Evolutionary conservation across 192 early-diverging fungal species (phyloP), one percentile per base, ranked within the genome.

Genomic region (Coemansia sp.): DNA sequence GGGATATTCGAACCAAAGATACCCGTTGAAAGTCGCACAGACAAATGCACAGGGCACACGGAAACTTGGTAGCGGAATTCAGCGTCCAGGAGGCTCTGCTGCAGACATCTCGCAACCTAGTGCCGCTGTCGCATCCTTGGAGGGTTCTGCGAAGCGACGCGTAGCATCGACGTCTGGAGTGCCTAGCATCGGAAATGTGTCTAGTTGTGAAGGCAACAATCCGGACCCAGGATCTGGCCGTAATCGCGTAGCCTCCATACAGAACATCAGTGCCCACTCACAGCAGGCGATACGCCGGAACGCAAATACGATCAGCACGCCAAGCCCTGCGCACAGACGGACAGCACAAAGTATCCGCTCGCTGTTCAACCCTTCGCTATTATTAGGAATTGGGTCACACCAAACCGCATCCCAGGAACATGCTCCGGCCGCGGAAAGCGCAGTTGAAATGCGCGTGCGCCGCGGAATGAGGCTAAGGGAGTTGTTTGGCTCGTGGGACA

Each of bases 401-500:
- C 58, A 54, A 9, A 34, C 58, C 19, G 10, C 49, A 40, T 11
- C 42, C 4, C 29, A 49, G 5, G 57, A 57, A 8, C 67, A 38
- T 4, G 50, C n/a, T 15, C 13, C 63, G 10, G 41, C 68, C 0
- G 76, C 70, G 14, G 56, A 46, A 20, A 61, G 63, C 58, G 73
- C 68, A 25, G 45, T 80, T 17, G 61, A 62, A 9, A 53, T 69
- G 34, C 73, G 78, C 23, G 78, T 75, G 40, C 66, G 52, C 42
- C 60, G 69, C 13, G 78, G 78, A 58, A 69, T 74, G 63, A 54
- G 69, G 56, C 63, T 80, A 34, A 58, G 53, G 11, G 78, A 75
- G 55, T 60, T 80, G 55, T 80, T 80, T 71, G 78, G 78, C 29
- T 49, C 62, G 2, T 80, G 78, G 78, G 13, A 70, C 36, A 35